These are phyloP conservation scores for Pythium diclinum DNA, from an alignment of 352 stramenopile genomes.

Conservation along the genomic window DNA sequence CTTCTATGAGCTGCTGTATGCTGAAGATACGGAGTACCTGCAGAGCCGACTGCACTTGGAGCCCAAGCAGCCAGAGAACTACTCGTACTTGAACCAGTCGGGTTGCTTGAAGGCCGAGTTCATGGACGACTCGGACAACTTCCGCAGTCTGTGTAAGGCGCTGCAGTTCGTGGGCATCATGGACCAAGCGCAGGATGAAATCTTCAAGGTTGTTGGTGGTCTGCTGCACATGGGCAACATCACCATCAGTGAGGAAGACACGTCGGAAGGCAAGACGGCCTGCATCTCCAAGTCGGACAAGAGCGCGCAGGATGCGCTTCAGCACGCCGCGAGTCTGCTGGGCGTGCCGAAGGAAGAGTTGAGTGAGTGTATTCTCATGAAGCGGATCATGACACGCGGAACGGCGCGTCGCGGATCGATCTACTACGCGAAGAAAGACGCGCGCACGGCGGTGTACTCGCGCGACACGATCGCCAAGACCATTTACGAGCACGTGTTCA, in stretches of 20 bases:
- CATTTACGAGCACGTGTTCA: conserved; percentile 88
- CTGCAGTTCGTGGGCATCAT: conserved; percentile 75
- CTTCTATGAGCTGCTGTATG: conserved; percentile 80
- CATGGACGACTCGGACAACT: conserved; percentile 72
- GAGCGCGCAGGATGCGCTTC: conserved; percentile 43
- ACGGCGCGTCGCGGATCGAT: conserved; percentile 64
- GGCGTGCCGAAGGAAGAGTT: conserved; percentile 64
- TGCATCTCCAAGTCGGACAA: conserved; percentile 50
- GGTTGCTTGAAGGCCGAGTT: conserved; percentile 66
- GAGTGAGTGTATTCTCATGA: conserved; percentile 69
- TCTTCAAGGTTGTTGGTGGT: conserved; percentile 70
- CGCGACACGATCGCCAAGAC: conserved; percentile 89
- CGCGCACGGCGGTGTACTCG: conserved; percentile 69
- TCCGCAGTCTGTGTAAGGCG: conserved; percentile 54
- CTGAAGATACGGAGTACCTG: conserved; percentile 50
- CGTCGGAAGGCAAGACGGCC: conserved; percentile 66
- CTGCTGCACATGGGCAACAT: conserved; percentile 83
- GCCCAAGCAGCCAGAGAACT: conserved; percentile 55
- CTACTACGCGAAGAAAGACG: conserved; percentile 74
- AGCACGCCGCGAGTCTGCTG: conserved; percentile 57
- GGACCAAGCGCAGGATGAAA: conserved; percentile 59
- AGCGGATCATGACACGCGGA: conserved; percentile 73
- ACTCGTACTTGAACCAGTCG: conserved; percentile 76
- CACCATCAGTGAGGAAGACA: conserved; percentile 65
- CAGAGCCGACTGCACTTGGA: conserved; percentile 49